Base-by-base conservation (phyloP, 2,329 filamentous ascomycete genomes). In the Neofusicoccum ribis region DNA sequence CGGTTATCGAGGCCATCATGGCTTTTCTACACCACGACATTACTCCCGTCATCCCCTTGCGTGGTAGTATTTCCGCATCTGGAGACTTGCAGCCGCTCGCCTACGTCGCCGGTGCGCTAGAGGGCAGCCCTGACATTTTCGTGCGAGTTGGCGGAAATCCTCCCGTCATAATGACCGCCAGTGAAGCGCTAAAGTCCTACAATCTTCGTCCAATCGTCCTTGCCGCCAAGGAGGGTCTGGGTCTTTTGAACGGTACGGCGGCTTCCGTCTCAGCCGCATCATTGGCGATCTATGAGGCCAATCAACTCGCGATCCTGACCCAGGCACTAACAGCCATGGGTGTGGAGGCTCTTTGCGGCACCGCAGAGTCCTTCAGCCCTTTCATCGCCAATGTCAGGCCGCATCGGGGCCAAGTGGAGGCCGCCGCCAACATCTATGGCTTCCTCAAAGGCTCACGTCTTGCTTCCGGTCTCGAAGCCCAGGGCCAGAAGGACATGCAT, bases 251-350 rank as follows among this genome's bases (percentile, higher is more conserved):
- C 71, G 82, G 85, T 12, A 83, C 83, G 4, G 74, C 84, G n/a
- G 73, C 76, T 37, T 72, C 72, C 9, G 65, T 67, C 14, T 70
- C 68, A n/a, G 66, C 69, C 14, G 69, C 68, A 15, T 67, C 66
- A 20, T 58, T 74, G 5, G 69, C 71, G 7, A 27, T 72, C 6
- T 68, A 72, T 31, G 69, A 71, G 12, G 46, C 65, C 11, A 63
- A 72, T 44, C 60, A 66, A 36, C 67, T 72, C 7, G 65, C 68
- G 4, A 41, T 68, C 11, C 46, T 72, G 44, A 81, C 83, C 0
- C 88, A 90, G 70, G 72, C 86, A 0, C 73, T 89, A 2, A 89
- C 88, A 0, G 86, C 85, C 1, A 86, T 90, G 79, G 80, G 79
- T 4, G 82, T 85, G 1, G 88, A 91, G 72, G 85, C 85, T 0